Base-by-base conservation (phyloP, 2,329 filamentous ascomycete species). In the Claviceps spartinae region DNA sequence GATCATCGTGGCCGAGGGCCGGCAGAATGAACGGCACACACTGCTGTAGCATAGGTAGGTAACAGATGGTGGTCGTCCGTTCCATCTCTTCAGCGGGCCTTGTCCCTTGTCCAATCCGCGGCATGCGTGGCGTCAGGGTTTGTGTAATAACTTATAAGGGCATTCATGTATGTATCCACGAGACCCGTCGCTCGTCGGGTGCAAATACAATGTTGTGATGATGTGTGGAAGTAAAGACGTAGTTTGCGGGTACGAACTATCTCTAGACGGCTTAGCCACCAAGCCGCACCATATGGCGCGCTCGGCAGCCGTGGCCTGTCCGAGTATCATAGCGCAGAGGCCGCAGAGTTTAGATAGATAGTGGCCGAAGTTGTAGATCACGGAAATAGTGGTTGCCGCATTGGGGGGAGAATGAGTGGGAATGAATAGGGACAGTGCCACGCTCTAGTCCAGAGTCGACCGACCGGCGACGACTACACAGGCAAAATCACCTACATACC, bases 21-120 rank as follows among this genome's bases (percentile, higher is more conserved):
- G 51, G 43, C 48, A 47, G 38, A 26, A 48, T 30, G 40, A 37
- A 52, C 49, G 7, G 24, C 41, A 49, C 58, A 52, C 57, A 13
- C 26, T 48, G 42, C 13, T 18, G 5, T 22, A 24, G 42, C 47
- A 40, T 47, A 47, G 22, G 22, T 22, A 22, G 4, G 22, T 22
- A 22, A 37, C 42, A 30, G 42, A 47, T 24, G 42, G 45, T 34
- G 14, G 43, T 14, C 44, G 24, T 40, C 49, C 49, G 44, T 45
- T 34, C 24, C 49, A 48, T 50, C 37, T 37, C 18, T 16, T 13
- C 30, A n/a, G 14, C 24, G 45, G 16, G 14, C 38, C 48, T 37
- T 46, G 36, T 18, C 22, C 34, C 37, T n/a, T 14, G 22, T 36
- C 30, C n/a, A 38, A 14, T 36, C 26, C 45, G 9, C 18, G 36